Evolutionary conservation across 805 yeast genomes (phyloP), one percentile per base, ranked within the genome.

Genomic region (Yarrowia bubula): DNA sequence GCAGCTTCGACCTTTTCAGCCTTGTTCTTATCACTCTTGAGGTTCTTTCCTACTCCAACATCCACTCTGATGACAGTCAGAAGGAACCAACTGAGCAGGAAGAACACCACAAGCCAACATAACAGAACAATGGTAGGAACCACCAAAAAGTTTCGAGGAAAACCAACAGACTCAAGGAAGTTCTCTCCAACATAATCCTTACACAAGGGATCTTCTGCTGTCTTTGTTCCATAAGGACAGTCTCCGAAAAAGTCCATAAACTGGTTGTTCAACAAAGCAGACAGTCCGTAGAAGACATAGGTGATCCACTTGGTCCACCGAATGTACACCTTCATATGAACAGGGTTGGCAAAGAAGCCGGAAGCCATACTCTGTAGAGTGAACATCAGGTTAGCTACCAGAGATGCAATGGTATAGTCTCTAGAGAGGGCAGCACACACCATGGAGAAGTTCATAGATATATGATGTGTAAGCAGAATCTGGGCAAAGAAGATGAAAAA

Each of bases 241-340:
- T 82, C 84, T 13, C 91, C 91, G 46, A 73, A 67, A 76, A 79
- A 88, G 38, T 81, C 83, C 1, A 88, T 78, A 71, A 83, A 90
- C 69, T 89, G 86, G 71, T 86, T 88, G 0, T 92, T 81, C 44
- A 82, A 70, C 65, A 86, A 71, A 1, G 86, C 86, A 2, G 95
- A 95, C 74, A 88, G 88, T 0, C 86, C 86, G 71, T 88, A 90
- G 90, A 92, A 91, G 62, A 87, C 80, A 72, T 83, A 88, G 0
- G 93, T 86, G 65, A 86, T 77, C 74, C 88, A 90, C 72, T 87
- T 89, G 5, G 87, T 81, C 97, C 97, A 90, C 39, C 90, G 79
- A 8, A 90, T 96, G 71, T 91, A 91, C 1, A 89, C 96, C 0
- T 96, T 96, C 85, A 90, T 81, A 0, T 84, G 80, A 8, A 79